Evolutionary conservation across 129 eudicot species (phyloP), one percentile per base, ranked within the genome.

Genomic region (Flaveria ramosissima): DNA sequence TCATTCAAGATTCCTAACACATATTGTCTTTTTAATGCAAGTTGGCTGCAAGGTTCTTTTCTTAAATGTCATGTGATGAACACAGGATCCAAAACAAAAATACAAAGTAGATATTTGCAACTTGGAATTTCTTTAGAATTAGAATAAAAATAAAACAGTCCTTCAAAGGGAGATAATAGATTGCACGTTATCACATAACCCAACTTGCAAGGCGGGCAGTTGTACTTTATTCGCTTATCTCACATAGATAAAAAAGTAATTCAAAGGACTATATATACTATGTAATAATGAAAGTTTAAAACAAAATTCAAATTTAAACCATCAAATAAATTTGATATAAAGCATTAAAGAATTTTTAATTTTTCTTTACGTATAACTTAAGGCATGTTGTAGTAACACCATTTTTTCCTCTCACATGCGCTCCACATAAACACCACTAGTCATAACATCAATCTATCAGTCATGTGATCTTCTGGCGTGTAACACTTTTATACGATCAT

Each of bases 31-130:
- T 26, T 24, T 7, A 26, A 7, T 61, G 67, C 67, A 61, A 61
- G 41, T 61, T 61, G 67, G 41, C 67, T 61, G 42, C 41, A 26
- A 61, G 67, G 27, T 61, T 61, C 67, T 61, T 24, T 61, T 24
- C 13, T 3, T 61, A 24, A 21, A 13, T 61, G 24, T 61, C 67
- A 61, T 61, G 67, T 61, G 67, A 61, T 26, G 67, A 24, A 61
- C 41, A 24, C n/a, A 60, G 67, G 67, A 60, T 60, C 15, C 14
- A 24, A 60, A 60, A 23, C 11, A 26, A 26, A 24, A 12, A 60
- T 3, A 23, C n/a, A 11, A 60, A 60, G 3, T 5, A 26, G n/a
- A 57, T 57, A 61, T 61, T 61, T 61, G 41, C 67, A 61, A 61
- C 17, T 61, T 61, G 42, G n/a, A 20, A 59, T 24, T 10, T 59